Evolutionary conservation across 257 asterid genomes (phyloP).

Genomic region (Linderniella brevidens): DNA sequence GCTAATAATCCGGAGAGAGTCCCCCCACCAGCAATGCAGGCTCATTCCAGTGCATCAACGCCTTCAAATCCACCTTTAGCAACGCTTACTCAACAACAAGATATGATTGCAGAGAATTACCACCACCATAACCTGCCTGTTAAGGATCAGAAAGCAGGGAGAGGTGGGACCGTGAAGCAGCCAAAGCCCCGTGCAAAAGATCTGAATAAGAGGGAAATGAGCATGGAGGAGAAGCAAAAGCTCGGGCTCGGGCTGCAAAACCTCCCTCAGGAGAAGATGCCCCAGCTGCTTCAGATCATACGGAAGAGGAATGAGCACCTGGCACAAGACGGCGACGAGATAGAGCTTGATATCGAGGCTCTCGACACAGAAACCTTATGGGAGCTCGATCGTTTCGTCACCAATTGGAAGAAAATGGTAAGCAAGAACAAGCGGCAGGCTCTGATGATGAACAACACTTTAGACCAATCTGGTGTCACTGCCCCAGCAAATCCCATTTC

Average conservation of each 20-base stretch:
- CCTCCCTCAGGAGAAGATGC: conserved; percentile 96
- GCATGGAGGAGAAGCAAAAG: conserved; percentile 85
- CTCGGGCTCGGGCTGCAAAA: conserved; percentile 82
- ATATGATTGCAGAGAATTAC: conserved; percentile 19
- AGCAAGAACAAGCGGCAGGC: conserved; percentile 87
- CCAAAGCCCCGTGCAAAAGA: conserved; percentile 95
- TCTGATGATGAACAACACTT: conserved; percentile 29
- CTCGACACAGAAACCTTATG: conserved; percentile 88
- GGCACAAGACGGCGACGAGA: conserved; percentile 94
- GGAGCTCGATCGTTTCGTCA: conserved; percentile 93
- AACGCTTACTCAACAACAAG: conserved; percentile 11
- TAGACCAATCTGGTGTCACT: conserved; percentile 17
- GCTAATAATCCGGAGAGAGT: conserved; percentile 31
- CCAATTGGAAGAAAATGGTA: conserved; percentile 93
- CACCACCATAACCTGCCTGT: conserved; percentile 38
- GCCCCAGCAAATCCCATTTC: conserved; percentile 26
- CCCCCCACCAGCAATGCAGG: conserved; percentile 21
- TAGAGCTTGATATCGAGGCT: conserved; percentile 93
- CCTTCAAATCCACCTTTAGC: conserved; percentile 25
- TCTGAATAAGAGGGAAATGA: conserved; percentile 79
- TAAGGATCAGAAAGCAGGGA: conserved; percentile 19
- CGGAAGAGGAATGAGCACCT: conserved; percentile 74
- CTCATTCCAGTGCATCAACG: conserved; percentile 66
- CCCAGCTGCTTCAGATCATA: conserved; percentile 67
- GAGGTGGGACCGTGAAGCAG: conserved; percentile 25